phyloP scores from a whole-genome alignment of 768 basidiomycete genomes.

The Boletales sp. region DNA sequence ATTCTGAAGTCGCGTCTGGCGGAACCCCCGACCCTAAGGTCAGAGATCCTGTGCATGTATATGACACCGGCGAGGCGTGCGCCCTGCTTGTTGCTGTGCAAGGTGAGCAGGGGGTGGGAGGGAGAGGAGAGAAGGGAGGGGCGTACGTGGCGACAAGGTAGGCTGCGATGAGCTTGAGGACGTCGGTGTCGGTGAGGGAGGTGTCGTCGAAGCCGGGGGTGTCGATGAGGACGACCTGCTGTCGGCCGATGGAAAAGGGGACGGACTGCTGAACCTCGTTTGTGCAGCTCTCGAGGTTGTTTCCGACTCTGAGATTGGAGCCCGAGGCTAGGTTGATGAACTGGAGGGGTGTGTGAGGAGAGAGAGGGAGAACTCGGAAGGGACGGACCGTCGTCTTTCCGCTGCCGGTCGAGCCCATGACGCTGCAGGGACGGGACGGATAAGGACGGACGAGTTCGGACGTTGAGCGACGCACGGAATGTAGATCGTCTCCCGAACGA shows the following conservation, averaged over 20 bases:
- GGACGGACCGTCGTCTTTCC: slow-evolving; percentile 33
- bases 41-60: slow-evolving; percentile 52
- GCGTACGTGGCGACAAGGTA: slow-evolving; percentile 32
- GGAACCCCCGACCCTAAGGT: slow-evolving; percentile 46
- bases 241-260: slow-evolving; percentile 28
- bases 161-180: slow-evolving; percentile 48
- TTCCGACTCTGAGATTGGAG: slow-evolving; percentile 29
- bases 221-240: slow-evolving; percentile 49
- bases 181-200: slow-evolving; percentile 43
- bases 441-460: not conserved
- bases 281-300: slow-evolving; percentile 36
- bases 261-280: slow-evolving; percentile 29
- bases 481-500: slow-evolving; percentile 25
- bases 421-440: slow-evolving; percentile 21
- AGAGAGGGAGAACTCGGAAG: not conserved
- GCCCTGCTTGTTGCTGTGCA: slow-evolving; percentile 31
- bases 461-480: slow-evolving; percentile 19
- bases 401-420: slow-evolving; percentile 35
- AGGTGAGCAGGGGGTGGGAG: slow-evolving; percentile 7
- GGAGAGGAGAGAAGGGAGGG: not conserved
- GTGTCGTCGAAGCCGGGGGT: slow-evolving; percentile 66
- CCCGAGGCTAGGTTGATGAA: slow-evolving; percentile 37
- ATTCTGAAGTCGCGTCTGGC: slow-evolving; percentile 47
- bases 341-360: slow-evolving; percentile 14
- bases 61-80: slow-evolving; percentile 45